Conservation (phyloP, 164 flowering plant species). For the Amborella trichopoda region DNA sequence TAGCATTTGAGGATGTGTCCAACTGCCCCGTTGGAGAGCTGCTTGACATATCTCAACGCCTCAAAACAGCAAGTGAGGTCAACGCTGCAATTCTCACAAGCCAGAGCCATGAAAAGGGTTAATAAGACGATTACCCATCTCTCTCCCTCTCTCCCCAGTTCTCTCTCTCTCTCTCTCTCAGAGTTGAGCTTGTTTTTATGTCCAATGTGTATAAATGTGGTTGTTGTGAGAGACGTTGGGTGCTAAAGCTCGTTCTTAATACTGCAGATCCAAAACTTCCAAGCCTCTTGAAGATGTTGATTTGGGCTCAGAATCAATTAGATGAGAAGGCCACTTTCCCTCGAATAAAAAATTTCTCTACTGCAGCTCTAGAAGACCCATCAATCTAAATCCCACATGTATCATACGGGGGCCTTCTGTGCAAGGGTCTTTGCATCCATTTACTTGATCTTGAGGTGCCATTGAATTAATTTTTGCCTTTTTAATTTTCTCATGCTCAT, state of each 20-base stretch:
- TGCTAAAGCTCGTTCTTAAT: no score
- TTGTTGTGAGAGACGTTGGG: no score
- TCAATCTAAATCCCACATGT: conserved; percentile 35
- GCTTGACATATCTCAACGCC: conserved; percentile 81
- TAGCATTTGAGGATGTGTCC: conserved; percentile 85
- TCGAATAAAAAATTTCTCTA: conserved; percentile 58
- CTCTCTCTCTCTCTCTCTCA: no score
- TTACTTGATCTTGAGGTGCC: no score
- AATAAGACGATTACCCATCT: no score
- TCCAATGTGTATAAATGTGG: no score
- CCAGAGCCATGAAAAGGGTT: conserved; percentile 98
- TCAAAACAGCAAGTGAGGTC: conserved; percentile 92
- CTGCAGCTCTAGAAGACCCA: conserved; percentile 72
- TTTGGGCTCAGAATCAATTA: conserved; percentile 87
- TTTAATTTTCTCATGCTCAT: no score
- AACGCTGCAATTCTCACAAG: conserved; percentile 98
- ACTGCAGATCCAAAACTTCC: conserved; percentile 85
- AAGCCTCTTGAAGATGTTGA: conserved; percentile 73
- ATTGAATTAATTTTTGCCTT: no score
- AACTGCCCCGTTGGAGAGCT: conserved; percentile 87
- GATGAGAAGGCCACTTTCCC: conserved; percentile 82
- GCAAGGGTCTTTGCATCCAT: no score
- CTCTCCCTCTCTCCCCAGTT: no score
- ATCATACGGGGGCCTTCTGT: no score
- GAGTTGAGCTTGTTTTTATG: no score